phyloP scores from a whole-genome alignment of 164 flowering plant genomes.

The Warburgia ugandensis region DNA sequence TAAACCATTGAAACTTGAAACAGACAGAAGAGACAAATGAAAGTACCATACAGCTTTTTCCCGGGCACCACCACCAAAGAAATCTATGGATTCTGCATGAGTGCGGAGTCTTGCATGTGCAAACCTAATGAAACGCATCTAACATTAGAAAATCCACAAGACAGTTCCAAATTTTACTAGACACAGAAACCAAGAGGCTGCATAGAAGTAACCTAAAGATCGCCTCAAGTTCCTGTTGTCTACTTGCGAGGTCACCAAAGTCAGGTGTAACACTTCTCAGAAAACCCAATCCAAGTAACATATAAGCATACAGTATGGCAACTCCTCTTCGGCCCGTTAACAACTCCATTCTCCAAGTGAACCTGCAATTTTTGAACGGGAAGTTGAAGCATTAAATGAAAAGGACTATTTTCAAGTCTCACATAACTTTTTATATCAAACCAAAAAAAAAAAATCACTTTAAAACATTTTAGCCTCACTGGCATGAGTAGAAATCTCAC shows the following conservation, averaged over 20 bases:
- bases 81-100: constrained; percentile 98
- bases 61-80: constrained; percentile 96
- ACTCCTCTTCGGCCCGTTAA: constrained; percentile 90
- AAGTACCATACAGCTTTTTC: constrained; percentile 75
- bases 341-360: constrained; percentile 97
- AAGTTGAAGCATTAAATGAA: too few species aligned
- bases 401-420: too few species aligned
- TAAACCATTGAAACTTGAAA: too few species aligned
- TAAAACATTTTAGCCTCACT: too few species aligned
- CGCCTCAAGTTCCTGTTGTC: constrained; percentile 94
- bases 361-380: constrained; percentile 62
- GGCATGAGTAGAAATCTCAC: too few species aligned
- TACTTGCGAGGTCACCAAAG: constrained; percentile 83
- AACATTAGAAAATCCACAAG: background rate
- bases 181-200: constrained; percentile 10
- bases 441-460: too few species aligned
- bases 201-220: constrained; percentile 58
- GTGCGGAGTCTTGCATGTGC: constrained; percentile 90
- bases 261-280: constrained; percentile 87
- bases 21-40: background rate
- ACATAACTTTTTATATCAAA: too few species aligned
- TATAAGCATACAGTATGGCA: constrained; percentile 80
- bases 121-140: constrained; percentile 42
- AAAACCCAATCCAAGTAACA: constrained; percentile 93
- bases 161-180: constrained; percentile 2